Evolutionary conservation across 108 stramenopile genomes (phyloP).

Genomic region (Epipyxis sp.): DNA sequence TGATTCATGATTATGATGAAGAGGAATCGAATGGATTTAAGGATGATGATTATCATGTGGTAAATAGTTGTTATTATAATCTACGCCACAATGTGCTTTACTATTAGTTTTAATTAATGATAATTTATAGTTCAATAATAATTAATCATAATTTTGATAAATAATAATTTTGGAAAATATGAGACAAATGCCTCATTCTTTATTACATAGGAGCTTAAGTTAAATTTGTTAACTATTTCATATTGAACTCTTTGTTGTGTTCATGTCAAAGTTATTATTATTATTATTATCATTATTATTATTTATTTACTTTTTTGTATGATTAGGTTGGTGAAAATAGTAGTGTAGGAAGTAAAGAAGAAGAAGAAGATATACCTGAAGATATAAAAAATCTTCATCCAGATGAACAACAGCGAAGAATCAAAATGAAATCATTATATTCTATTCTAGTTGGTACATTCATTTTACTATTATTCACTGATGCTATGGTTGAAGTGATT

Average conservation of each 20-base stretch:
- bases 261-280: no score
- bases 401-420: slow-evolving; percentile 73
- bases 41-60: no score
- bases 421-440: slow-evolving; percentile 73
- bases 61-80: neutral
- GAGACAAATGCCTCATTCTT: no score
- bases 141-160: no score
- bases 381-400: slow-evolving; percentile 59
- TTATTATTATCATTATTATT: no score
- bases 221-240: neutral
- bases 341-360: slow-evolving; percentile 24
- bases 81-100: neutral
- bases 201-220: neutral
- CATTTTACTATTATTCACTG: slow-evolving; percentile 79
- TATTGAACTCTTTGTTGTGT: neutral
- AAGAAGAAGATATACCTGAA: slow-evolving; percentile 56
- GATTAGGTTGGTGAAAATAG: neutral
- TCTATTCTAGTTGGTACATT: slow-evolving; percentile 78
- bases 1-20: no score
- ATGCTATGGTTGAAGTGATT: slow-evolving; percentile 96
- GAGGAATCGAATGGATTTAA: no score
- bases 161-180: no score
- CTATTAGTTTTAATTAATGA: neutral
- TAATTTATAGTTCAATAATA: no score
- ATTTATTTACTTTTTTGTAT: neutral